Conservation (phyloP, 345 rosid genomes). For the Brassica rapa region DNA sequence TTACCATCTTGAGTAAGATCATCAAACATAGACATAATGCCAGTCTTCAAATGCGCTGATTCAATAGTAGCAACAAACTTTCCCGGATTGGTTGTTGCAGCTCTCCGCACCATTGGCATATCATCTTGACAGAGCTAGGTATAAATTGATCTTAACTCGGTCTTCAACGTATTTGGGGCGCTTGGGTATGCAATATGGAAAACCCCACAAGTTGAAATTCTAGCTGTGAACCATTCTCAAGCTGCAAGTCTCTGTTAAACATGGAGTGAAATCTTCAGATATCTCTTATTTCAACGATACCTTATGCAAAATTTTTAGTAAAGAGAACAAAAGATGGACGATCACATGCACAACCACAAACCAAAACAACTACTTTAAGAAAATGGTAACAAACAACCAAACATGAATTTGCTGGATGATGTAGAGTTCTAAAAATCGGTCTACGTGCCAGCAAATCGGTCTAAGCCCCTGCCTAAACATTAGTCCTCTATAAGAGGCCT, state of each 20-base stretch:
- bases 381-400: neutral
- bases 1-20: slow-evolving; percentile 79
- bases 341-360: neutral
- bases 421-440: no score
- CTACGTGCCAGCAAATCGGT: no score
- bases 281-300: neutral
- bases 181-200: slow-evolving; percentile 81
- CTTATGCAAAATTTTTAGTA: neutral
- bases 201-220: slow-evolving; percentile 79
- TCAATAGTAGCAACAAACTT: slow-evolving; percentile 83
- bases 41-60: slow-evolving; percentile 63
- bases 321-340: neutral
- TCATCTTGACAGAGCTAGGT: slow-evolving; percentile 79
- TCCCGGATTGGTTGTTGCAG: slow-evolving; percentile 79
- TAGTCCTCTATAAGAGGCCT: no score
- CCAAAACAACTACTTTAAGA: neutral
- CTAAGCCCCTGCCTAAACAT: no score
- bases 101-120: slow-evolving; percentile 91
- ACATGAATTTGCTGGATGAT: neutral
- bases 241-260: slow-evolving; percentile 63
- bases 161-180: slow-evolving; percentile 57
- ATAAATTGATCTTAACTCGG: slow-evolving; percentile 64
- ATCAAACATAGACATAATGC: slow-evolving; percentile 73
- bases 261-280: neutral
- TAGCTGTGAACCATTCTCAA: slow-evolving; percentile 88